phyloP scores from a whole-genome alignment of 805 yeast genomes.

The Saccharomycopsis sp. region DNA sequence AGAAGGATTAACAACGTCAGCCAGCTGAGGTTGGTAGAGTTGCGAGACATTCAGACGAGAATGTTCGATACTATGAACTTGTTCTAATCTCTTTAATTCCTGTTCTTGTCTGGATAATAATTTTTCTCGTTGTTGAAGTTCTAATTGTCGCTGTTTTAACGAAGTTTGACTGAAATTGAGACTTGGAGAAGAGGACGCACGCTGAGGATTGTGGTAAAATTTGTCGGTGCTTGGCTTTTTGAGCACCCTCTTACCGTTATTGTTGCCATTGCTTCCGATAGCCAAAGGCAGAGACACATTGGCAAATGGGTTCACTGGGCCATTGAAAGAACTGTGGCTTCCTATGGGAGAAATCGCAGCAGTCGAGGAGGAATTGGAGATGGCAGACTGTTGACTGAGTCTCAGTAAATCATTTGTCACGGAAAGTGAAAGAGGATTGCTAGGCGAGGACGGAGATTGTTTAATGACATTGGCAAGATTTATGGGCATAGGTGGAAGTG shows the following conservation, averaged over 20 bases:
- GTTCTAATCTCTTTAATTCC: neutral
- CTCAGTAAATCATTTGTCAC: neutral
- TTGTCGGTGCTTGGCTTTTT: neutral
- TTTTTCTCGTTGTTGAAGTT: neutral
- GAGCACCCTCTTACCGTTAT: neutral
- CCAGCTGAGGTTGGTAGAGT: neutral
- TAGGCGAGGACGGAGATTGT: neutral
- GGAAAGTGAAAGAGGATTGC: neutral
- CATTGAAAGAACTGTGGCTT: neutral
- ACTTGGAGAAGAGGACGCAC: neutral
- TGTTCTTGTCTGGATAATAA: neutral
- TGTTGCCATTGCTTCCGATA: too few species aligned
- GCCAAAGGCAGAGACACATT: neutral
- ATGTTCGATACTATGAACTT: neutral
- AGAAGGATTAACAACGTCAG: neutral
- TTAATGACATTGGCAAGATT: neutral
- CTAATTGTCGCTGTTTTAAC: neutral
- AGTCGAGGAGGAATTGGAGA: neutral
- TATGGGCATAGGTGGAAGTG: neutral
- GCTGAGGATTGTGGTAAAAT: neutral
- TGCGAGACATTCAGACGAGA: neutral
- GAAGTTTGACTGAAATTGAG: neutral
- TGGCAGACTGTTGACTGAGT: neutral
- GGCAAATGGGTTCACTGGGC: neutral
- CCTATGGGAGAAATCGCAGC: neutral